Evolutionary conservation across 306 rosid genomes (phyloP), one percentile per base, ranked within the genome.

Genomic region (Styphnolobium japonicum): DNA sequence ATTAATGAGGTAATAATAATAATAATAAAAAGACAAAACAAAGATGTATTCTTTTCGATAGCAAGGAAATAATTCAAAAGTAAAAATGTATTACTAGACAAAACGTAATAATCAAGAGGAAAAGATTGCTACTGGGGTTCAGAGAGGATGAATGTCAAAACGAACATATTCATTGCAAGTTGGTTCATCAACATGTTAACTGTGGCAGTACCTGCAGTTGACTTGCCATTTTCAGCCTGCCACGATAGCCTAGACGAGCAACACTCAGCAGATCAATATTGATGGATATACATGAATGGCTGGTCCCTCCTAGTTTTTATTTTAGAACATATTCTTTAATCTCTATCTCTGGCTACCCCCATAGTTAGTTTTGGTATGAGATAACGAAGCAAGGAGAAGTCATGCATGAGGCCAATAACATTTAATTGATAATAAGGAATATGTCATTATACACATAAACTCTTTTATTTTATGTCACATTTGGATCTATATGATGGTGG

Each of bases 111-210:
- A 67, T 67, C 67, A 37, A 79, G 16, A 12, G 16, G 33, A 55
- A 62, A 45, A 49, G 55, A 23, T 45, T 46, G 48, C 8, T 5
- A 31, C n/a, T 52, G 21, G 43, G 31, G 29, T 18, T 61, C 19
- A 7, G 61, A 64, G 42, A 42, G 22, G 67, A 8, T 51, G 77
- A 79, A 75, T 57, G 85, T 82, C 82, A 82, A 82, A 84, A 66
- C 56, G 85, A 87, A 87, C 79, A n/a, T 66, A 87, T 79, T 82
- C 85, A 62, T 27, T 51, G 78, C 85, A 60, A 87, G 77, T 82
- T 74, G 91, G 64, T 79, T 69, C 31, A 79, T 75, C 71, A 79
- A 66, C 43, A 52, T 55, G 75, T 5, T 10, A 71, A 8, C 22
- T 63, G 43, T 5, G 5, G 66, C 18, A 63, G 15, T 29, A 18